Percentiles rank a stretch among this genome's conserved stretches.
phyloP scores from a whole-genome alignment of 768 basidiomycete species.

The Collybia nuda region DNA sequence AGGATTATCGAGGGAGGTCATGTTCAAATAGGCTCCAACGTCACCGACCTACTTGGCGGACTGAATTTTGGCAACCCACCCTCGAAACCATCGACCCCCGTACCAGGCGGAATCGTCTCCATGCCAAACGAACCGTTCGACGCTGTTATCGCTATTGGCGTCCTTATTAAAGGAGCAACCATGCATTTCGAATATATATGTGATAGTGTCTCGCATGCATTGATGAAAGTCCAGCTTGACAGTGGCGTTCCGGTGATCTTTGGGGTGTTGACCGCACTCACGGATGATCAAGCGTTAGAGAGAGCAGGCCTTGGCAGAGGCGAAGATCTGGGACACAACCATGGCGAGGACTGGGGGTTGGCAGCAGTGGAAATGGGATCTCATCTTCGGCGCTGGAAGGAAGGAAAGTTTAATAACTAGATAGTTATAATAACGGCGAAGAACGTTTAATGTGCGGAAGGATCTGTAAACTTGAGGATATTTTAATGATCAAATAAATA shows the following conservation, averaged over 20 bases:
- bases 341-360: conserved; percentile 97
- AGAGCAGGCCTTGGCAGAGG: conserved; percentile 85
- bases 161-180: conserved; percentile 95
- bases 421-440: neutral
- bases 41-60: conserved; percentile 79
- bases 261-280: conserved; percentile 91
- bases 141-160: conserved; percentile 96
- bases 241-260: conserved; percentile 94
- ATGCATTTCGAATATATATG: conserved; percentile 99
- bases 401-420: conserved; percentile 57
- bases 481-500: neutral
- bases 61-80: conserved; percentile 42
- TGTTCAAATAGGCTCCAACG: conserved; percentile 73
- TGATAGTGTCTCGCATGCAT: conserved; percentile 87
- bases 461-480: no score
- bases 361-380: conserved; percentile 94
- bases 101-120: conserved; percentile 32
- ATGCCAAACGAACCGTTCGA: conserved; percentile 75
- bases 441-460: neutral
- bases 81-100: conserved; percentile 55
- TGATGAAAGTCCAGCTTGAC: conserved; percentile 95
- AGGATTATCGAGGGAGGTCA: conserved; percentile 91
- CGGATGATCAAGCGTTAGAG: conserved; percentile 92
- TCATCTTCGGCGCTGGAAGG: conserved; percentile 62
- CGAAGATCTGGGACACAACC: conserved; percentile 83